Conservation (phyloP, 2,329 filamentous ascomycete genomes). For the Parafenestella ontariensis region DNA sequence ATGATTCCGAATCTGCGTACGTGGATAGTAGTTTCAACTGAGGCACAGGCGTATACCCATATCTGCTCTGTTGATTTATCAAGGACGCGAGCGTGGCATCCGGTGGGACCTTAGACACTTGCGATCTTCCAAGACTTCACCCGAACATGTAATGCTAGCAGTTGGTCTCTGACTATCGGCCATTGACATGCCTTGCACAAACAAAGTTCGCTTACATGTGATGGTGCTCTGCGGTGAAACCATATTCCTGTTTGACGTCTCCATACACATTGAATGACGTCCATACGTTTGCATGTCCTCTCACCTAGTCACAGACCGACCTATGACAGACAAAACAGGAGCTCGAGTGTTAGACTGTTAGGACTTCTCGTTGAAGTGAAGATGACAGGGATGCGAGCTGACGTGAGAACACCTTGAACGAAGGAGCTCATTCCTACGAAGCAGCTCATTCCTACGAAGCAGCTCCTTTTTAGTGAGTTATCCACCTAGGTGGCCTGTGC, state of each 20-base stretch:
- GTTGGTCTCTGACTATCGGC: background rate
- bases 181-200: too few species aligned
- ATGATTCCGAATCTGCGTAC: background rate
- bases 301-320: too few species aligned
- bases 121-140: background rate
- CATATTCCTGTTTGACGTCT: background rate
- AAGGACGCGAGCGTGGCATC: background rate
- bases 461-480: too few species aligned
- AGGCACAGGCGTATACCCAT: conserved; percentile 19
- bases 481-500: too few species aligned
- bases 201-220: background rate
- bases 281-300: background rate
- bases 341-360: too few species aligned
- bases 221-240: too few species aligned
- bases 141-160: background rate
- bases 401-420: too few species aligned
- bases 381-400: too few species aligned
- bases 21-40: conserved; percentile 1
- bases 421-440: too few species aligned
- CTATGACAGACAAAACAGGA: too few species aligned
- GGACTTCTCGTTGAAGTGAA: too few species aligned
- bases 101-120: background rate
- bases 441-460: too few species aligned
- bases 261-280: background rate
- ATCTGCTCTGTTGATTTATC: background rate